A percentile compares a stretch with the other conserved stretches of the same genome.
These are phyloP conservation scores for Niveomyces coronatus DNA, from an alignment of 2,329 filamentous ascomycete genomes.

Conservation along the genomic window DNA sequence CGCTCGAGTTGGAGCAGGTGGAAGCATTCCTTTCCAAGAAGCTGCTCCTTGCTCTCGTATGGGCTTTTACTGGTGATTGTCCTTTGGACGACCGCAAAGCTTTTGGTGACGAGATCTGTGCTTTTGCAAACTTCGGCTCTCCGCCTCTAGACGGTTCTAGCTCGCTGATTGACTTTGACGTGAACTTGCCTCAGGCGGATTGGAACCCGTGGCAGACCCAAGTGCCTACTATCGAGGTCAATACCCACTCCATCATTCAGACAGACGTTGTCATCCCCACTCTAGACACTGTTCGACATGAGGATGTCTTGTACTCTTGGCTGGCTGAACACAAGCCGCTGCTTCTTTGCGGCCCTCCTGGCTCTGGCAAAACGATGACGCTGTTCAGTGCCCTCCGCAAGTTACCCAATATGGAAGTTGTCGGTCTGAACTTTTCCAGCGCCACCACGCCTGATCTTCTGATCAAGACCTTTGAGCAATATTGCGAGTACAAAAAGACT, in stretches of 20 bases:
- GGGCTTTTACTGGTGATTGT: slow-evolving; percentile 94
- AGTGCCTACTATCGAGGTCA: slow-evolving; percentile 90
- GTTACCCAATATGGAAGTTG: slow-evolving; percentile 96
- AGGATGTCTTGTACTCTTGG: slow-evolving; percentile 99
- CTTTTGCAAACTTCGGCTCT: slow-evolving; percentile 75
- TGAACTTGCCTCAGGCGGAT: slow-evolving; percentile 73
- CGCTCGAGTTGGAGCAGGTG: slow-evolving; percentile 79
- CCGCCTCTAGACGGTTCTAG: slow-evolving; percentile 67
- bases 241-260: slow-evolving; percentile 95
- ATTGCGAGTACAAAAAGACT: slow-evolving; percentile 99
- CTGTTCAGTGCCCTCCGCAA: slow-evolving; percentile 95
- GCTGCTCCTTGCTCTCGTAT: slow-evolving; percentile 81
- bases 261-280: slow-evolving; percentile 98
- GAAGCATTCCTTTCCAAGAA: slow-evolving; percentile 91
- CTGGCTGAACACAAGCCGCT: slow-evolving; percentile 97
- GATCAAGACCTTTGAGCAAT: slow-evolving; percentile 98
- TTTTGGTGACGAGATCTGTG: slow-evolving; percentile 77
- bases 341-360: slow-evolving; percentile 89
- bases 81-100: slow-evolving; percentile 76
- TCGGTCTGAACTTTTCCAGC: slow-evolving; percentile 98
- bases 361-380: slow-evolving; percentile 99
- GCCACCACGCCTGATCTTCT: slow-evolving; percentile 95
- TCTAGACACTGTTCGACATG: slow-evolving; percentile 90
- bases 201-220: slow-evolving; percentile 94
- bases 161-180: slow-evolving; percentile 93